Evolutionary conservation across 75 land plant genomes (phyloP).

Genomic region (Cryptomeria japonica): DNA sequence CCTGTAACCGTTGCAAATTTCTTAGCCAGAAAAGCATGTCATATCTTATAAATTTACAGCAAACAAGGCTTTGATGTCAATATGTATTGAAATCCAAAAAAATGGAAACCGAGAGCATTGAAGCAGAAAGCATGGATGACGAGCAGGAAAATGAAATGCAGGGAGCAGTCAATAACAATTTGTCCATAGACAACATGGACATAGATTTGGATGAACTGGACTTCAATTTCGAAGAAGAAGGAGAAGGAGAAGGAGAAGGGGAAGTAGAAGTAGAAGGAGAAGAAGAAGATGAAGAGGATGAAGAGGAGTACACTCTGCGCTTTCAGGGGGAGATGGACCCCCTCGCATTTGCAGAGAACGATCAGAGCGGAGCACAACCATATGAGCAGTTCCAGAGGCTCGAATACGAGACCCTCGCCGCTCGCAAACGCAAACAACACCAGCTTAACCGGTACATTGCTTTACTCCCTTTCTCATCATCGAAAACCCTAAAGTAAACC

Average conservation of each 20-base stretch:
- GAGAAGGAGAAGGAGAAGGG: conserved; percentile 31
- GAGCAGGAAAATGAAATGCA: neutral
- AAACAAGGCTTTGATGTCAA: no score
- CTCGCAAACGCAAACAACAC: conserved; percentile 58
- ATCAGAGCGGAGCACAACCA: conserved; percentile 39
- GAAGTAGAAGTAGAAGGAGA: conserved; percentile 36
- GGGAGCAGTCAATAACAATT: neutral
- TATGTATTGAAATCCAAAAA: no score
- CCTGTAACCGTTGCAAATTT: no score
- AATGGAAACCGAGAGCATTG: no score
- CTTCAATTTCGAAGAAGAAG: conserved; percentile 21
- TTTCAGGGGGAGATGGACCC: conserved; percentile 67
- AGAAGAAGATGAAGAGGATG: conserved; percentile 35
- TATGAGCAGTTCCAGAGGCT: conserved; percentile 71
- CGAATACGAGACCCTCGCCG: conserved; percentile 82
- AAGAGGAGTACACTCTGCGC: conserved; percentile 34
- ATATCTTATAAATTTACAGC: no score
- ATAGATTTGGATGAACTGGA: conserved; percentile 1
- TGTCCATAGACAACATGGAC: conserved; percentile 3
- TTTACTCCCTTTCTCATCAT: neutral
- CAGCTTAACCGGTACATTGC: neutral
- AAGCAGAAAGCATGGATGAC: neutral
- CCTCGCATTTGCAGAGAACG: conserved; percentile 54
- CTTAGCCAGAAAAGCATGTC: no score
- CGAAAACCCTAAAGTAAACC: neutral